Evolutionary conservation across 177 flowering plant genomes (phyloP).

Genomic region (Vitis hybrid): DNA sequence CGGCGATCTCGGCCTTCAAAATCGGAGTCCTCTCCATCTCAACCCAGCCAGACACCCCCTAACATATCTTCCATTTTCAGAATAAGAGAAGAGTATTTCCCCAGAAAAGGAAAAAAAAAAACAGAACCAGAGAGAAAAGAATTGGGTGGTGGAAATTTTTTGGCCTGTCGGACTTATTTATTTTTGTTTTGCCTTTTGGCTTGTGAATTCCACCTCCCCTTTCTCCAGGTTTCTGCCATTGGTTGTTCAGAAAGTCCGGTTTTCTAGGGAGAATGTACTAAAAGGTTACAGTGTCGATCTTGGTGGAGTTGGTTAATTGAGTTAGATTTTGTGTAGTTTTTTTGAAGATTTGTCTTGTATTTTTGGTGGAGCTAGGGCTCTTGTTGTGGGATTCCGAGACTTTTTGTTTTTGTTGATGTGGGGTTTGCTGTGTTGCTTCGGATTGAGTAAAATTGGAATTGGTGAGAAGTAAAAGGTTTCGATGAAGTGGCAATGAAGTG

Average conservation of each 20-base stretch:
- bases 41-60: background rate
- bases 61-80: background rate
- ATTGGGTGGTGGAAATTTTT: slow-evolving; percentile 6
- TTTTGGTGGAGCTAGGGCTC: too few species aligned
- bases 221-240: too few species aligned
- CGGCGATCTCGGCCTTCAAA: slow-evolving; percentile 4
- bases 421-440: background rate
- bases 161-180: too few species aligned
- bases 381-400: too few species aligned
- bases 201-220: too few species aligned
- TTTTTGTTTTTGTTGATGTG: background rate
- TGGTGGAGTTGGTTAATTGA: too few species aligned
- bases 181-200: too few species aligned
- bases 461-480: slow-evolving; percentile 3
- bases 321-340: too few species aligned
- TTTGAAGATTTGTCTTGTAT: too few species aligned
- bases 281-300: too few species aligned
- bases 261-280: too few species aligned
- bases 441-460: background rate
- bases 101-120: slow-evolving; percentile 3
- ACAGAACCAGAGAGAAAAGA: background rate
- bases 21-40: slow-evolving; percentile 1
- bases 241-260: too few species aligned
- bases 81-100: background rate
- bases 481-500: slow-evolving; percentile 53